A percentile compares a stretch with the other conserved stretches of the same genome.
Evolutionary conservation across 352 stramenopile genomes (phyloP).

Genomic region (Elongisporangium senticosum): DNA sequence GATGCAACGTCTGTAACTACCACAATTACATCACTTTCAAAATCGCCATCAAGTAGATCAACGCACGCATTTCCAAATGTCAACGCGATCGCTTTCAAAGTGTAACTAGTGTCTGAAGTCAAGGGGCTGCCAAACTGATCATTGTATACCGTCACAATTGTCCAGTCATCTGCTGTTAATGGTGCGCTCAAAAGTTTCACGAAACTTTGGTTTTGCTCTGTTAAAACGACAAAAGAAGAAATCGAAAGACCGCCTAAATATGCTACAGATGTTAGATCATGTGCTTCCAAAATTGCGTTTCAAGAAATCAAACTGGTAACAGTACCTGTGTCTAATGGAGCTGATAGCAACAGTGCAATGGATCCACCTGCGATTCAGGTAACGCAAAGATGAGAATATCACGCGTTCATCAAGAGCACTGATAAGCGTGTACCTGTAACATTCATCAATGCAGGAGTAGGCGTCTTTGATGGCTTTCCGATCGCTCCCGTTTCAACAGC

Average conservation of each 20-base stretch:
- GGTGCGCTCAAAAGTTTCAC: slow-evolving; percentile 18
- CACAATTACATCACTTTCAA: slow-evolving; percentile 25
- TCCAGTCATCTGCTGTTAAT: slow-evolving; percentile 9
- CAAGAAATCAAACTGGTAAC: too few relatives aligned
- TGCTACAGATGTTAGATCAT: background rate
- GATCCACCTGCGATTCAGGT: slow-evolving; percentile 20
- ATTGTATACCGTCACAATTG: slow-evolving; percentile 10
- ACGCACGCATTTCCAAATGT: slow-evolving; percentile 32
- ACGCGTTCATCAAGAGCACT: background rate
- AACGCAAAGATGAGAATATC: background rate
- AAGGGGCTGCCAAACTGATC: slow-evolving; percentile 15
- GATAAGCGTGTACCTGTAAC: slow-evolving; percentile 25
- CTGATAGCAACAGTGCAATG: slow-evolving; percentile 18
- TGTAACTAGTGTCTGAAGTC: slow-evolving; percentile 22
- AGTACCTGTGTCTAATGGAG: slow-evolving; percentile 37
- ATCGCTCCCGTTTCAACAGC: slow-evolving; percentile 22
- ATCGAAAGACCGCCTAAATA: slow-evolving; percentile 24
- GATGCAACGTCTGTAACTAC: slow-evolving; percentile 18
- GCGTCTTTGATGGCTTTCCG: slow-evolving; percentile 27
- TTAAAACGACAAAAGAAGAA: slow-evolving; percentile 25
- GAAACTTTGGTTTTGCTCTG: slow-evolving; percentile 10
- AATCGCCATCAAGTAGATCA: slow-evolving; percentile 11
- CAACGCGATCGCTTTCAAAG: slow-evolving; percentile 37
- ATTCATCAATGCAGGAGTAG: slow-evolving; percentile 18
- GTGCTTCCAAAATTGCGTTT: too few relatives aligned